Base-by-base conservation (phyloP, 2,329 filamentous ascomycete genomes). In the Trichothecium sympodiale region DNA sequence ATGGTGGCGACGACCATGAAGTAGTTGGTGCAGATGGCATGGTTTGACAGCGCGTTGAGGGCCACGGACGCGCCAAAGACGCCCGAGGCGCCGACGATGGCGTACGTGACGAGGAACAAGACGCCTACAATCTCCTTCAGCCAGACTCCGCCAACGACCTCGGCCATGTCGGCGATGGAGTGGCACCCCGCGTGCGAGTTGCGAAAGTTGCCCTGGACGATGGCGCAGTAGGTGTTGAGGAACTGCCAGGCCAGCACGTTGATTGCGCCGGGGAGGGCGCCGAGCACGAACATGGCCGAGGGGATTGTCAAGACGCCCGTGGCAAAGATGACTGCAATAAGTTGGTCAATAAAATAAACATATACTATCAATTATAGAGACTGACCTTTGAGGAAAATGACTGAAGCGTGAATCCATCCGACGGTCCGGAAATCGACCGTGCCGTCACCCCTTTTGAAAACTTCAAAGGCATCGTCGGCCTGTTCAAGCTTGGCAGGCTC, bases 61-160 rank as follows among this genome's bases (percentile, higher is more conserved):
- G 64, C 74, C 0, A 70, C 70, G 0, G 72, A 72, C 2, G 75
- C 64, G 10, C 71, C 71, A 26, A 79, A 60, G 40, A 80, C 74
- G 5, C 74, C 73, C 1, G 67, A 69, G 2, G 65, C 73, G 8
- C 64, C 62, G 26, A 67, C 67, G 12, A 79, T 65, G 29, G 75
- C 61, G 39, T 73, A 77, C 4, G 69, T 70, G 6, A 76, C 52
- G 13, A 77, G 62, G 51, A 77, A 78, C 3, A 78, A 49, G 1
- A 64, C 46, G 0, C 74, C 74, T 8, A 63, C 60, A 1, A 77
- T 30, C 47, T 79, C 73, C 35, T 62, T 65, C 9, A 69, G 44
- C 42, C 67, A 54, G 2, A 50, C 45, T 0, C 73, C 74, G 2
- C 74, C 71, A 1, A 78, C 62, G 0, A 71, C 57, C 16, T 67